phyloP scores from a whole-genome alignment of 116 monocot species.

The Trichopus zeylanicus region DNA sequence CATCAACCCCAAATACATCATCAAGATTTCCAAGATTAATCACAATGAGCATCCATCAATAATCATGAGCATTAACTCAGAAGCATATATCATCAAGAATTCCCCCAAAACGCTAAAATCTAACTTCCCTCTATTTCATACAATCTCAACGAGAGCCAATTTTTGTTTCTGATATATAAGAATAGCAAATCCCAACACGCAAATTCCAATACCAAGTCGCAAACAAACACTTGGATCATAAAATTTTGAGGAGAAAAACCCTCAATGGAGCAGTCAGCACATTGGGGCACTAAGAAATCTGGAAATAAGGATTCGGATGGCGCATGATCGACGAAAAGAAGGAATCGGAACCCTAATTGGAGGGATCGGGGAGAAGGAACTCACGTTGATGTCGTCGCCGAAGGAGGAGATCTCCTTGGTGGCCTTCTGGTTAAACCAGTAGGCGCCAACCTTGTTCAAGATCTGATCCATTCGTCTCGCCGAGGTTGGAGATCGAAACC shows the following conservation, averaged over 20 bases:
- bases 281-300: background rate
- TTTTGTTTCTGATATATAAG: too few species aligned
- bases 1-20: background rate
- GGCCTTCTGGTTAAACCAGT: conserved; percentile 38
- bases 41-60: background rate
- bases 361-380: background rate
- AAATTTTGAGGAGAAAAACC: too few species aligned
- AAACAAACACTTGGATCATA: too few species aligned
- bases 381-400: conserved; percentile 30
- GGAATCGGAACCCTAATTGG: conserved; percentile 2
- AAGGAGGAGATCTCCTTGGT: conserved; percentile 42
- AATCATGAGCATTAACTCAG: too few species aligned
- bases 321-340: background rate
- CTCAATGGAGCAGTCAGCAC: too few species aligned
- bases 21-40: background rate
- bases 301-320: background rate
- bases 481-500: background rate
- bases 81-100: too few species aligned
- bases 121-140: too few species aligned
- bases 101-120: too few species aligned
- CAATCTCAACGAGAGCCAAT: too few species aligned
- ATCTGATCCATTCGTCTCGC: conserved; percentile 32
- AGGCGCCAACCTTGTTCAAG: conserved; percentile 35
- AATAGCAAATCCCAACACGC: too few species aligned
- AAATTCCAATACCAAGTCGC: too few species aligned